These are phyloP conservation scores for Lactarius deliciosus DNA, from an alignment of 768 basidiomycete species.

Conservation along the genomic window DNA sequence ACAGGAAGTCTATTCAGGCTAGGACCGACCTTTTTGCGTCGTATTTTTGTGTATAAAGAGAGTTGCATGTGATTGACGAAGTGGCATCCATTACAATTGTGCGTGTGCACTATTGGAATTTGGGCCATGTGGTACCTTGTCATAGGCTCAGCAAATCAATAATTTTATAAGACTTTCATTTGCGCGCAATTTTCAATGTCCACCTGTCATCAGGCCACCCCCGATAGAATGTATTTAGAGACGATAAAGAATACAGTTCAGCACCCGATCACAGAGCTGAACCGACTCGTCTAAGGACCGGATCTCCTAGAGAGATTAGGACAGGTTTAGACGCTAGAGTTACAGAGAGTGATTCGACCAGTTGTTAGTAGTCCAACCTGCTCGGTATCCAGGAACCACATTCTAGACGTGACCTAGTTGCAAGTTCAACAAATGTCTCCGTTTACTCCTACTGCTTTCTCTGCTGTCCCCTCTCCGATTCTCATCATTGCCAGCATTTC, in stretches of 20 bases:
- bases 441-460: constrained; percentile 16
- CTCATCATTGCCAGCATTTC: neutral
- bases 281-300: neutral
- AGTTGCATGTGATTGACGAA: neutral
- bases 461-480: neutral
- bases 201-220: neutral
- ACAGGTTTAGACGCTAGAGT: neutral
- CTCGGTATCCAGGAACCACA: neutral
- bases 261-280: neutral
- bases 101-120: neutral
- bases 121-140: neutral
- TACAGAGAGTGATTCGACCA: neutral
- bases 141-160: neutral
- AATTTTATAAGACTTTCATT: neutral
- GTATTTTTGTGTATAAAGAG: too few relatives aligned
- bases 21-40: neutral
- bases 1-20: neutral
- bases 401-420: neutral
- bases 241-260: neutral
- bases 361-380: neutral
- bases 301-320: neutral
- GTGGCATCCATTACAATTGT: neutral
- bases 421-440: neutral
- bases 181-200: neutral
- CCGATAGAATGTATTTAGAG: neutral